Conservation (phyloP, 768 basidiomycete species). For the Mycena vitilis region DNA sequence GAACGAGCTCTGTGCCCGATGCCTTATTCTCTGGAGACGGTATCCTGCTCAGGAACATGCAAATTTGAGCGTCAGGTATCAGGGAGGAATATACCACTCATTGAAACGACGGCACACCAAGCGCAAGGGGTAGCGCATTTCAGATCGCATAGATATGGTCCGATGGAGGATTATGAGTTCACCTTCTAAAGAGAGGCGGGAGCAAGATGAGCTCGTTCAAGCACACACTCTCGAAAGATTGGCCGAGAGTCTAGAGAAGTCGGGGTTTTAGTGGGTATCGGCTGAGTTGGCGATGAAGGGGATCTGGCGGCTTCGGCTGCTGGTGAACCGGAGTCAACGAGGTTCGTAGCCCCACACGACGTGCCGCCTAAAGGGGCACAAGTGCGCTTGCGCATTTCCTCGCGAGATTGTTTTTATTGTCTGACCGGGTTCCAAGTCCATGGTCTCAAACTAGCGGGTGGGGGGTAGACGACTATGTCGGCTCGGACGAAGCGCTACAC, state of each 20-base stretch:
- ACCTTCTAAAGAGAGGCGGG: not conserved
- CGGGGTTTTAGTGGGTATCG: conserved; percentile 21
- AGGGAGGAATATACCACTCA: not conserved
- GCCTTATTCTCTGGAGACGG: not conserved
- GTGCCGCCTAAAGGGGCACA: not conserved
- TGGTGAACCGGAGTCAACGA: not conserved
- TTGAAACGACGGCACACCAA: not conserved
- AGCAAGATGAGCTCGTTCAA: not conserved
- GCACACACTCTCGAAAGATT: too few relatives aligned
- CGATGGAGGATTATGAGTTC: not conserved
- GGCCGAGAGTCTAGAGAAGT: not conserved
- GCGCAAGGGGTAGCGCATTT: too few relatives aligned
- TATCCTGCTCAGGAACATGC: not conserved
- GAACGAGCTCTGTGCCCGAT: not conserved
- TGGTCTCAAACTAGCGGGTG: conserved; percentile 13
- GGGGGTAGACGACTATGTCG: conserved; percentile 3
- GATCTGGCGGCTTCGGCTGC: not conserved
- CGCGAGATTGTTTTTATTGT: conserved; percentile 11
- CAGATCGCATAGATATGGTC: not conserved
- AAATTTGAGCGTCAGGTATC: not conserved
- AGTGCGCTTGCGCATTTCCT: conserved; percentile 7
- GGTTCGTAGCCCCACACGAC: conserved; percentile 10
- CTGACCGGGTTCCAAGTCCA: conserved; percentile 24
- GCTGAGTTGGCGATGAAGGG: conserved; percentile 3
- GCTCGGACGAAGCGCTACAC: not conserved